Percentiles rank a stretch among this genome's conserved stretches.
These are phyloP conservation scores for Fusarium neocosmosporiellum DNA, from an alignment of 2,329 filamentous ascomycete genomes.

Conservation along the genomic window DNA sequence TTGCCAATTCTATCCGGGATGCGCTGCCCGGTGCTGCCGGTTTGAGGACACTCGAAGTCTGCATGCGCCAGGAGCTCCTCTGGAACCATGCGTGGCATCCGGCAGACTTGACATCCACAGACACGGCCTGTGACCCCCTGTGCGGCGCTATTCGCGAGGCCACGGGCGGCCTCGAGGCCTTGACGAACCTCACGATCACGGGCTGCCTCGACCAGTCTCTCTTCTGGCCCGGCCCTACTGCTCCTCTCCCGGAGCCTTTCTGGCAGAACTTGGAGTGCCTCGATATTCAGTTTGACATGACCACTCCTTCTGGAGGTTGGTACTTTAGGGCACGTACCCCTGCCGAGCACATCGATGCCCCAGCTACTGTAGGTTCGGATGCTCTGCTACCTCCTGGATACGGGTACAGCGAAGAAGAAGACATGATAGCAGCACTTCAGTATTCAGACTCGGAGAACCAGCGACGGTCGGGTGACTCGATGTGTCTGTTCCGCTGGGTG, in stretches of 20 bases:
- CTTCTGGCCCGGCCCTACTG: conserved; percentile 18
- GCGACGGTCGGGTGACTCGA: conserved; percentile 22
- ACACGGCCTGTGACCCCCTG: conserved; percentile 15
- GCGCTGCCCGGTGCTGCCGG: conserved; percentile 12
- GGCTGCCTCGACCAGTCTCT: conserved; percentile 27
- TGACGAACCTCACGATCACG: conserved; percentile 22
- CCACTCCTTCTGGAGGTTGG: conserved; percentile 28
- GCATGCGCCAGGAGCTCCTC: conserved; percentile 27
- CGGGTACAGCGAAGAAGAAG: conserved; percentile 26
- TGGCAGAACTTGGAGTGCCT: conserved; percentile 30
- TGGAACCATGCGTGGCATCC: conserved; percentile 33
- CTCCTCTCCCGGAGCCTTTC: conserved; percentile 15
- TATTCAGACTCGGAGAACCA: conserved; percentile 28
- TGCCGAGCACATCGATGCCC: conserved; percentile 18
- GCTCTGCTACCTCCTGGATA: conserved; percentile 24
- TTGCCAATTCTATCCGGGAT: conserved; percentile 19
- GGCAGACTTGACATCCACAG: conserved; percentile 10
- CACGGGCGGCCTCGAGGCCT: conserved; percentile 8
- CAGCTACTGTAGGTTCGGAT: conserved; percentile 1
- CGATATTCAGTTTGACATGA: conserved; percentile 29
- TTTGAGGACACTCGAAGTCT: conserved; percentile 23
- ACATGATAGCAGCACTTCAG: conserved; percentile 13
- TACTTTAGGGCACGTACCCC: conserved; percentile 28
- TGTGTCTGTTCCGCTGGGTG: conserved; percentile 31
- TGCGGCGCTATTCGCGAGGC: conserved; percentile 19